Evolutionary conservation across 352 stramenopile genomes (phyloP).

Genomic region (Phytophthora sansomeana): DNA sequence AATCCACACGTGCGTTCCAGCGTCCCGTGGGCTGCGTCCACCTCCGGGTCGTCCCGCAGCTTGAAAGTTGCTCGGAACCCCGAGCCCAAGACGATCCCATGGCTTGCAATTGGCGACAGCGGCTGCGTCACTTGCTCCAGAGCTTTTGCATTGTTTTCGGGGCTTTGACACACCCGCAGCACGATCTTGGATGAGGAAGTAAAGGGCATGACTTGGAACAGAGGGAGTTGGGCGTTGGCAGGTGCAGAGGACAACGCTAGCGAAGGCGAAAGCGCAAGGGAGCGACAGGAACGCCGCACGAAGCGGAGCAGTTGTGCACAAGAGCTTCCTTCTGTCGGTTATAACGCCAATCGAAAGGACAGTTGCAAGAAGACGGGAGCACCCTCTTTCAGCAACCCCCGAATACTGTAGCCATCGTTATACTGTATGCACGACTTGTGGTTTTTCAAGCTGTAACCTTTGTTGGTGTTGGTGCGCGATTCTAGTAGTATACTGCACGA

Average conservation of each 20-base stretch:
- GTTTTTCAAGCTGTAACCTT: too few relatives aligned
- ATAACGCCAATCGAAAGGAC: too few relatives aligned
- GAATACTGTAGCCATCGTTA: too few relatives aligned
- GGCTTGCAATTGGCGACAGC: slow-evolving; percentile 5
- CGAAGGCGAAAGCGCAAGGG: neutral
- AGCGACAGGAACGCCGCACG: neutral
- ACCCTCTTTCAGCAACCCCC: too few relatives aligned
- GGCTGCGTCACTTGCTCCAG: slow-evolving; percentile 4
- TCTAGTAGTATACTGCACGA: too few relatives aligned
- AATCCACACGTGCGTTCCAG: slow-evolving; percentile 55
- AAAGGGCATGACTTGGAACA: slow-evolving; percentile 5
- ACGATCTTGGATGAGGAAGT: slow-evolving; percentile 19
- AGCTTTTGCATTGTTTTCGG: slow-evolving; percentile 27
- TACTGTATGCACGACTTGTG: too few relatives aligned
- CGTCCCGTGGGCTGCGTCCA: slow-evolving; percentile 53
- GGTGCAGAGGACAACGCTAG: neutral
- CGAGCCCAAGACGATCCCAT: slow-evolving; percentile 27
- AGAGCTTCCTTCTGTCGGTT: neutral
- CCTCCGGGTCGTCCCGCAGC: slow-evolving; percentile 19
- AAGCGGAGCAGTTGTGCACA: neutral
- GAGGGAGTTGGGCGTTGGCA: neutral
- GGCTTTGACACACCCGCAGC: slow-evolving; percentile 17
- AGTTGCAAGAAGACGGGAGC: too few relatives aligned
- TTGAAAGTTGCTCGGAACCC: slow-evolving; percentile 18
- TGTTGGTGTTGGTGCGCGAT: too few relatives aligned